Evolutionary conservation across 495 filamentous ascomycete species (phyloP).

Genomic region (Collariella sp.): DNA sequence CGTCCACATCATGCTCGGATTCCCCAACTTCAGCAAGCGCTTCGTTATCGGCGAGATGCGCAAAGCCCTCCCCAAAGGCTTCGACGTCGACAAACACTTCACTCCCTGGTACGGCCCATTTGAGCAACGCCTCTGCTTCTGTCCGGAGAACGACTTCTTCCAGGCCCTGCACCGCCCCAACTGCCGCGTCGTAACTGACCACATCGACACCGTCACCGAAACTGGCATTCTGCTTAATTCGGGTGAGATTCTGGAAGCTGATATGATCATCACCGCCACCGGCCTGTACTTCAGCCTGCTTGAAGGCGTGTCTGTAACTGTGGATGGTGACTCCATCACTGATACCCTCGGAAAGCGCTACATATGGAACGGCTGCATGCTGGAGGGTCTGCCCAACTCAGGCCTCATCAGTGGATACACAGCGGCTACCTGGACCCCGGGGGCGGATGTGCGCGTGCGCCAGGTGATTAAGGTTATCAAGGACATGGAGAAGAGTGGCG

Average conservation of each 20-base stretch:
- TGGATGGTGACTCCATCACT: conserved; percentile 48
- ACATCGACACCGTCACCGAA: conserved; percentile 54
- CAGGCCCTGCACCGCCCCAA: conserved; percentile 48
- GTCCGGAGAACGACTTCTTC: conserved; percentile 68
- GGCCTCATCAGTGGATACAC: conserved; percentile 37
- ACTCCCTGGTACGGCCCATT: conserved; percentile 62
- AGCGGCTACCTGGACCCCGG: conserved; percentile 51
- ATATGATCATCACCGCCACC: conserved; percentile 70
- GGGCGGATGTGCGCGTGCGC: conserved; percentile 28
- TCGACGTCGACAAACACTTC: conserved; percentile 60
- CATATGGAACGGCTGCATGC: conserved; percentile 43
- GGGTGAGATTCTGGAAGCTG: conserved; percentile 50
- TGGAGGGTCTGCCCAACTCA: conserved; percentile 34
- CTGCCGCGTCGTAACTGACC: conserved; percentile 56
- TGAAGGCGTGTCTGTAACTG: conserved; percentile 39
- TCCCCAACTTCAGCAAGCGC: conserved; percentile 43
- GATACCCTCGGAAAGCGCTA: conserved; percentile 47
- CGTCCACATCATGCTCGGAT: conserved; percentile 28
- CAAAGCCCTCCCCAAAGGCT: conserved; percentile 44
- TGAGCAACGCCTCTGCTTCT: conserved; percentile 65
- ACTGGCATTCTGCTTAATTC: conserved; percentile 49
- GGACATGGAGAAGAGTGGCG: conserved; percentile 29
- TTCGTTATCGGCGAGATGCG: conserved; percentile 37
- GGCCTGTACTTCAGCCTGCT: conserved; percentile 53
- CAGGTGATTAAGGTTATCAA: conserved; percentile 33